Evolutionary conservation across 2,329 filamentous ascomycete genomes (phyloP).

Genomic region (Aspergillus fijiensis): DNA sequence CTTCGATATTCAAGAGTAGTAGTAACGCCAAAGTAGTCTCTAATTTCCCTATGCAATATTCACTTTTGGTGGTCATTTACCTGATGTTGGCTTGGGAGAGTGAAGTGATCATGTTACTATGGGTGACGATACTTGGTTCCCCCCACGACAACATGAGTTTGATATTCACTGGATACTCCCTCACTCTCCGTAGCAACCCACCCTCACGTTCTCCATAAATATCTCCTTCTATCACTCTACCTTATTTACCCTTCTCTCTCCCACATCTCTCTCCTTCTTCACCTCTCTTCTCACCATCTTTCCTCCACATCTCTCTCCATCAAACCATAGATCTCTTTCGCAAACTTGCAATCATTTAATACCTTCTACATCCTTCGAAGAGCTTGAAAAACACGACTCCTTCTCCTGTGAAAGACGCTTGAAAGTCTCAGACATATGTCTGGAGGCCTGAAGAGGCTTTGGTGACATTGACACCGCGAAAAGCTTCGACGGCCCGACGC

Average conservation of each 20-base stretch:
- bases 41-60: too few species aligned
- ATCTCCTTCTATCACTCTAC: not conserved
- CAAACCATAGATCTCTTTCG: not conserved
- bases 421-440: too few species aligned
- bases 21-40: too few species aligned
- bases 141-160: too few species aligned
- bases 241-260: not conserved
- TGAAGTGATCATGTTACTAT: too few species aligned
- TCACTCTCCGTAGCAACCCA: too few species aligned
- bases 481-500: not conserved
- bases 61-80: too few species aligned
- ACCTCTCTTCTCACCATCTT: not conserved
- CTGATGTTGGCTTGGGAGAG: too few species aligned
- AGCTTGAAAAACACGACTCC: not conserved
- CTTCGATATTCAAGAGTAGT: too few species aligned
- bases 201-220: not conserved
- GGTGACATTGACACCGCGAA: not conserved
- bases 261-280: not conserved
- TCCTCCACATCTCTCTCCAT: not conserved
- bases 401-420: not conserved
- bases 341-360: not conserved
- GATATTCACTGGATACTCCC: too few species aligned
- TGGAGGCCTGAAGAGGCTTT: too few species aligned
- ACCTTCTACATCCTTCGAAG: not conserved
- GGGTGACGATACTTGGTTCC: too few species aligned